phyloP scores from a whole-genome alignment of 371 early-diverging fungal species.

The Mucor indicus region DNA sequence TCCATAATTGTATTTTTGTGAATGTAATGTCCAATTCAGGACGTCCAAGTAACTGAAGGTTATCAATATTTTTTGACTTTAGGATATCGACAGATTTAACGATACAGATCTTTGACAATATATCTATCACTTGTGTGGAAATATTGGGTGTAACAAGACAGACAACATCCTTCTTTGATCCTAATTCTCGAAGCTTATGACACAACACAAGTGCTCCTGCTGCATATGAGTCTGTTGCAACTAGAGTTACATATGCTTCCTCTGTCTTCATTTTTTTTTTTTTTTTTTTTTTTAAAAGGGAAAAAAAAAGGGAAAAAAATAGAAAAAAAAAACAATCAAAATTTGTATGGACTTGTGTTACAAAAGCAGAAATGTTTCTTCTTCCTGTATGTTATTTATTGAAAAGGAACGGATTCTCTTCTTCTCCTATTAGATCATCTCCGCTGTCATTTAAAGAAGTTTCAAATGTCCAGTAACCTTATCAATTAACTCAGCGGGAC shows the following conservation, averaged over 20 bases:
- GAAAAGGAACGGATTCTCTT: too few relatives aligned
- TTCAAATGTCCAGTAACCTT: slow-evolving; percentile 85
- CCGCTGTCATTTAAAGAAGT: slow-evolving; percentile 53
- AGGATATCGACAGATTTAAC: slow-evolving; percentile 64
- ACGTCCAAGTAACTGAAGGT: slow-evolving; percentile 77
- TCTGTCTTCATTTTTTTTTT: not conserved
- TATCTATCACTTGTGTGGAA: slow-evolving; percentile 31
- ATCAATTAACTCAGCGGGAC: slow-evolving; percentile 75
- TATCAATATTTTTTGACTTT: slow-evolving; percentile 47
- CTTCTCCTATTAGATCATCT: not conserved
- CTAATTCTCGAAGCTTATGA: slow-evolving; percentile 67
- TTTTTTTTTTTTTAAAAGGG: not conserved
- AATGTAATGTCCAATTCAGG: slow-evolving; percentile 86
- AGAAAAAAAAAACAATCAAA: not conserved
- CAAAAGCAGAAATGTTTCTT: not conserved
- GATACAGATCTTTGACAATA: slow-evolving; percentile 55
- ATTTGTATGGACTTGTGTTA: not conserved
- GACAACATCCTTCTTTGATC: slow-evolving; percentile 64
- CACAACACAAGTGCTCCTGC: slow-evolving; percentile 84
- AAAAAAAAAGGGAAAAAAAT: slow-evolving; percentile 1
- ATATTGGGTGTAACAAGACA: slow-evolving; percentile 70
- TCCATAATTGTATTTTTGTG: slow-evolving; percentile 89
- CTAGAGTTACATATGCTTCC: slow-evolving; percentile 73
- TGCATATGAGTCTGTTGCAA: slow-evolving; percentile 77
- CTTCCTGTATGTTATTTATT: not conserved